phyloP scores from a whole-genome alignment of 257 asterid species.

The Jasminum sambac region DNA sequence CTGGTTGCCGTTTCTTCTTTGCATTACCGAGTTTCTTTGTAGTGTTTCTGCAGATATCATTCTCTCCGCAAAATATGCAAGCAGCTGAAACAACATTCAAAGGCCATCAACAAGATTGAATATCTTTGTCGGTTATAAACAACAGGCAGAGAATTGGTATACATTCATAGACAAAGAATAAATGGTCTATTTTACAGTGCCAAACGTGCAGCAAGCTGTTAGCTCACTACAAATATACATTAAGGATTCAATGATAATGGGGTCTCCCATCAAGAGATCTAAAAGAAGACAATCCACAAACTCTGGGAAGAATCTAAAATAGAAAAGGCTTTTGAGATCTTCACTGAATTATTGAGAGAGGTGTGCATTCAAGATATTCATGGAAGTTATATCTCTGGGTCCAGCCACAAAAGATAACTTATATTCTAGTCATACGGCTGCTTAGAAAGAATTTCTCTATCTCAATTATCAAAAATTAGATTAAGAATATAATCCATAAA shows the following conservation, averaged over 20 bases:
- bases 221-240: background rate
- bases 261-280: background rate
- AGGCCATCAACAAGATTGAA: conserved; percentile 11
- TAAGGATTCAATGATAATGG: background rate
- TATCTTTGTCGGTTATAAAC: background rate
- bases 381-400: background rate
- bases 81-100: conserved; percentile 47
- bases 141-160: background rate
- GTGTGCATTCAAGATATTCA: background rate
- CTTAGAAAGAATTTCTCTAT: background rate
- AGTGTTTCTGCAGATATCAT: conserved; percentile 88
- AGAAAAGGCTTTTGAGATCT: background rate
- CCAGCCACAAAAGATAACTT: background rate
- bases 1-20: conserved; percentile 62
- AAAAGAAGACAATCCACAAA: background rate
- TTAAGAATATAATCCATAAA: background rate
- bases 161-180: conserved; percentile 1
- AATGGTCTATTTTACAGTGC: background rate
- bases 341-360: background rate
- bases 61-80: conserved; percentile 75
- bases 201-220: background rate
- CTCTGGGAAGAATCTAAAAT: background rate
- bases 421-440: background rate
- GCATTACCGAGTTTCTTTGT: conserved; percentile 83
- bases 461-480: background rate